phyloP scores from a whole-genome alignment of 768 basidiomycete species.

The Lactarius hatsudake region DNA sequence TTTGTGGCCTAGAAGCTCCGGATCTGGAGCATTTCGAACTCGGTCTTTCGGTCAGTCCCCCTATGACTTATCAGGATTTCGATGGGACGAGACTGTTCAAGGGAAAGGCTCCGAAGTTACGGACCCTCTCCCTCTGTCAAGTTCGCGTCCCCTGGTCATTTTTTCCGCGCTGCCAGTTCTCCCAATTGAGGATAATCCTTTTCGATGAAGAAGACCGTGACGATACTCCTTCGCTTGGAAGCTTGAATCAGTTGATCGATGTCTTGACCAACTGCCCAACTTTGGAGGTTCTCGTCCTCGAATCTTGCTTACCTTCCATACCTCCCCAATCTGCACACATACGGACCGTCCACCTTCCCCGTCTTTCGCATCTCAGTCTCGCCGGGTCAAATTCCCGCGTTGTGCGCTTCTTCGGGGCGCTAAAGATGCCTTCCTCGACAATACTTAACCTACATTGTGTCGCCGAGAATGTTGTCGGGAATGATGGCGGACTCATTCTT shows the following conservation, averaged over 20 bases:
- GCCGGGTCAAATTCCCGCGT: slow-evolving; percentile 7
- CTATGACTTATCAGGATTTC: background rate
- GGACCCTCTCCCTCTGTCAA: background rate
- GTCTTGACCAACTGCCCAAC: slow-evolving; percentile 1
- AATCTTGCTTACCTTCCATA: background rate
- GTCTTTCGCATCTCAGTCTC: slow-evolving; percentile 5
- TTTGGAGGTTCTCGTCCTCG: slow-evolving; percentile 8
- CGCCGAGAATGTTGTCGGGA: background rate
- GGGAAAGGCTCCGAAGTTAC: slow-evolving; percentile 8
- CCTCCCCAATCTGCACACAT: background rate
- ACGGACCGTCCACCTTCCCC: slow-evolving; percentile 10
- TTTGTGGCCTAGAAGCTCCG: slow-evolving; percentile 4
- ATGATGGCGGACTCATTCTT: background rate
- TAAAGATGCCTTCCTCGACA: slow-evolving; percentile 1
- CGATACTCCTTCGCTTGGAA: background rate
- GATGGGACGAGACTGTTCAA: background rate
- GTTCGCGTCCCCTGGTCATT: slow-evolving; percentile 2
- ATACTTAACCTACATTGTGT: slow-evolving; percentile 7
- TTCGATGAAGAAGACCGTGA: background rate
- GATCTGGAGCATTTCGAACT: slow-evolving; percentile 15
- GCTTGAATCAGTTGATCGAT: background rate
- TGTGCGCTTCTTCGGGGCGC: slow-evolving; percentile 2
- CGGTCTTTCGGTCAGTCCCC: background rate
- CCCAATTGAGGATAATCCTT: slow-evolving; percentile 7
- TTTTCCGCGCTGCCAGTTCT: slow-evolving; percentile 11